Percentiles rank a stretch among this genome's conserved stretches.
phyloP scores from a whole-genome alignment of 2,329 filamentous ascomycete species.

The Pleomassaria siparia region DNA sequence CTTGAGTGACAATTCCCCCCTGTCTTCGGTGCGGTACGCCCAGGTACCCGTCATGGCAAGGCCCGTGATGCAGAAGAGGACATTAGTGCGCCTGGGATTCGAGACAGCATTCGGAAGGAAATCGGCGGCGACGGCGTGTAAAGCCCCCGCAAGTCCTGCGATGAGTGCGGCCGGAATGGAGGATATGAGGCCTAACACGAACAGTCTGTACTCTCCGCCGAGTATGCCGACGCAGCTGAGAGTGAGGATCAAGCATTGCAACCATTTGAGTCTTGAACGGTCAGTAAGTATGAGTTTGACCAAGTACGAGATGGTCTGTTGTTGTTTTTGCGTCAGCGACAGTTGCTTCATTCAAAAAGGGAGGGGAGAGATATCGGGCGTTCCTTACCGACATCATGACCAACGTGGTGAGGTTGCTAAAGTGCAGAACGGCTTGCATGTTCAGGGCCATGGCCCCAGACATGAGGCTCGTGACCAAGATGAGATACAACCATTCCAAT shows the following conservation, averaged over 20 bases:
- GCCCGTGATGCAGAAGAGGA: constrained; percentile 11
- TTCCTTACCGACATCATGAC: constrained; percentile 34
- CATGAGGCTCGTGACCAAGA: constrained; percentile 8
- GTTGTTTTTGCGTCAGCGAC: background rate
- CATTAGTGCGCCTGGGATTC: constrained; percentile 5
- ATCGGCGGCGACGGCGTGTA: constrained; percentile 11
- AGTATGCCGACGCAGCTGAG: constrained; percentile 21
- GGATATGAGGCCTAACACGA: constrained; percentile 20
- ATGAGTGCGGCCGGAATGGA: constrained; percentile 25
- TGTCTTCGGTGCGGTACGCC: background rate
- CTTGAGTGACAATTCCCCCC: background rate
- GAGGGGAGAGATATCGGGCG: background rate
- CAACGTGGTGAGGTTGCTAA: constrained; percentile 32
- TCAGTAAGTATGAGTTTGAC: constrained; percentile 15
- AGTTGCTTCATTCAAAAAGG: background rate
- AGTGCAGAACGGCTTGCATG: constrained; percentile 34
- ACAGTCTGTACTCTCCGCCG: constrained; percentile 30
- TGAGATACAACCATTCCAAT: constrained; percentile 4
- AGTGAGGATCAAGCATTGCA: constrained; percentile 16
- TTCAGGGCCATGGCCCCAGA: constrained; percentile 25
- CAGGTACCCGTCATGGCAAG: background rate
- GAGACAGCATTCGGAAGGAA: constrained; percentile 8
- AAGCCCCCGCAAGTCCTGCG: constrained; percentile 17
- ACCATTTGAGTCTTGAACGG: constrained; percentile 12
- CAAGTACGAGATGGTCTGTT: constrained; percentile 21